These are phyloP conservation scores for Cucurbitaria berberidis DNA, from an alignment of 2,329 filamentous ascomycete genomes.

Conservation along the genomic window DNA sequence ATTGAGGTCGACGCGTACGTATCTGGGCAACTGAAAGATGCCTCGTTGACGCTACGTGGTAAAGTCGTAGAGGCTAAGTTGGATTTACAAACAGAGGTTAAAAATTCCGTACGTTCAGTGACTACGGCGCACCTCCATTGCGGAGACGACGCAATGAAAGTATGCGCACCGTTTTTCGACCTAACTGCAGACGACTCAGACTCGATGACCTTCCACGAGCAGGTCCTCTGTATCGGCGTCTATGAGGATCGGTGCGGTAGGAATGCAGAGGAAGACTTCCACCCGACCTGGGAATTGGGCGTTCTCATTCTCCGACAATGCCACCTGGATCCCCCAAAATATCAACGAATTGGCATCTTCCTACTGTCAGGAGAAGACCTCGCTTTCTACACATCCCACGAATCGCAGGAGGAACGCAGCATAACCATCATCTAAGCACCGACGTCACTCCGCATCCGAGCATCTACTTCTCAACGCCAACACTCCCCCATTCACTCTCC, in stretches of 20 bases:
- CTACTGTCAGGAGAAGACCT: background rate
- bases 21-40: background rate
- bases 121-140: background rate
- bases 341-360: background rate
- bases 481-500: conserved; percentile 15
- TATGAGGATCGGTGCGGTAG: background rate
- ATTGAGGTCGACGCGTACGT: background rate
- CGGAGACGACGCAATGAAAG: background rate
- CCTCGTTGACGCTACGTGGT: background rate
- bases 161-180: background rate
- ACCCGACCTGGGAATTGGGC: background rate
- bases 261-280: background rate
- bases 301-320: background rate
- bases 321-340: background rate
- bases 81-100: background rate
- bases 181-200: background rate
- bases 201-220: background rate
- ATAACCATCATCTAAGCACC: background rate
- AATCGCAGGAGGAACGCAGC: background rate
- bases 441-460: background rate
- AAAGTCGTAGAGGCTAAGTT: background rate
- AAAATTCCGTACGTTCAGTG: background rate
- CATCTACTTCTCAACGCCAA: conserved; percentile 3
- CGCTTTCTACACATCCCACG: background rate
- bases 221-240: background rate